Evolutionary conservation across 805 yeast species (phyloP).

Genomic region (Starmerella sp.): DNA sequence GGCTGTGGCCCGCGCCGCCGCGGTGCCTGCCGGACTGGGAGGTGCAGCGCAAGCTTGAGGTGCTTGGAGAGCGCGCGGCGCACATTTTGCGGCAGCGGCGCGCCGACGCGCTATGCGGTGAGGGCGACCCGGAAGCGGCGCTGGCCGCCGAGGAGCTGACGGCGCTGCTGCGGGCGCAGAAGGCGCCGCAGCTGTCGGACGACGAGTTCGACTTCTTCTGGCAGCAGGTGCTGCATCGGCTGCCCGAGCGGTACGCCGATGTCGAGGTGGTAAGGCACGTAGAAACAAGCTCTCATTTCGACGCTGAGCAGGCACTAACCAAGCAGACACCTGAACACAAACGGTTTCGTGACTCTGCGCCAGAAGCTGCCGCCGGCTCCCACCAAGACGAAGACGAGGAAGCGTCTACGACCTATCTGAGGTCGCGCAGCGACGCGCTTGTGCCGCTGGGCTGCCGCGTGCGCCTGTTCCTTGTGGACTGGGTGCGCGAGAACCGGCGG

Average conservation of each 20-base stretch:
- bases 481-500: constrained; percentile 14
- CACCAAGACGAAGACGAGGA: not conserved
- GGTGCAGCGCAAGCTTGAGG: constrained; percentile 54
- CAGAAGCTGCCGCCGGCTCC: not conserved
- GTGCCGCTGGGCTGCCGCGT: constrained; percentile 17
- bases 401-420: not conserved
- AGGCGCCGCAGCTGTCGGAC: constrained; percentile 26
- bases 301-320: constrained; percentile 7
- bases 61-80: constrained; percentile 55
- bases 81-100: constrained; percentile 55
- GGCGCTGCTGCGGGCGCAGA: constrained; percentile 18
- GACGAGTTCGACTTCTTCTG: constrained; percentile 69
- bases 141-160: constrained; percentile 31
- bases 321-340: constrained; percentile 3
- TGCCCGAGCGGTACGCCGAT: constrained; percentile 41
- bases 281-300: constrained; percentile 23
- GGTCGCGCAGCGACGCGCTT: constrained; percentile 9
- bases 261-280: constrained; percentile 65
- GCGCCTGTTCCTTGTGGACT: constrained; percentile 9
- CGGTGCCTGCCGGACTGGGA: constrained; percentile 64
- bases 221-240: constrained; percentile 44
- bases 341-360: constrained; percentile 1
- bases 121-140: constrained; percentile 27
- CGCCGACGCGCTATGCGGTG: constrained; percentile 45
- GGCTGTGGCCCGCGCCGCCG: constrained; percentile 50